These are phyloP conservation scores for Xerocomus nothofagi DNA, from an alignment of 1,284 basidiomycete species.

Conservation along the genomic window DNA sequence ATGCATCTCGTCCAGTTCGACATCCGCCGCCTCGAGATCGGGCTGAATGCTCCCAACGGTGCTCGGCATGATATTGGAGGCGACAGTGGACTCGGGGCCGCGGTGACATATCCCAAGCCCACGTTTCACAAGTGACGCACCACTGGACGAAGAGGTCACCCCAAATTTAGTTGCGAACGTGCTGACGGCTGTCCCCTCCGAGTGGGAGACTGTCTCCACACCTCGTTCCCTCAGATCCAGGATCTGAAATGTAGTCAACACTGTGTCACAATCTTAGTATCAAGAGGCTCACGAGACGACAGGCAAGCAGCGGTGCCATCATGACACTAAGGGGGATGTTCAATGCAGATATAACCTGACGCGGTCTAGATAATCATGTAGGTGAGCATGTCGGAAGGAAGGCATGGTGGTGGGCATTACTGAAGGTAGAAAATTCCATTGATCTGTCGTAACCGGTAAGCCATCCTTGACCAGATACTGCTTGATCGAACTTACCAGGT, in stretches of 20 bases:
- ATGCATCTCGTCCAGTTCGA: constrained; percentile 55
- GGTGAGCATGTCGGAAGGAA: constrained; percentile 5
- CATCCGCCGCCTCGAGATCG: constrained; percentile 52
- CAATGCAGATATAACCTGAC: constrained; percentile 77
- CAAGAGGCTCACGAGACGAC: constrained; percentile 54
- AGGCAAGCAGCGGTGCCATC: constrained; percentile 76
- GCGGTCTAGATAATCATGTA: constrained; percentile 49
- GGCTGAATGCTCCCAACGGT: constrained; percentile 66
- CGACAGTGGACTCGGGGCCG: constrained; percentile 40
- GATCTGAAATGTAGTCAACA: constrained; percentile 45
- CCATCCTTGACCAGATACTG: neutral
- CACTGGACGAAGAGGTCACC: constrained; percentile 48
- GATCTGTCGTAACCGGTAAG: constrained; percentile 38
- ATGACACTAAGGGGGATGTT: constrained; percentile 84
- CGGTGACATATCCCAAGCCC: constrained; percentile 39
- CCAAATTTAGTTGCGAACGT: constrained; percentile 61
- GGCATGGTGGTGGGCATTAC: constrained; percentile 40
- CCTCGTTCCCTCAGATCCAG: constrained; percentile 75
- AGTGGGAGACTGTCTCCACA: constrained; percentile 69
- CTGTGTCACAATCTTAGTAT: neutral
- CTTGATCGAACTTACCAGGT: constrained; percentile 44
- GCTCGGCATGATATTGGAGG: constrained; percentile 65
- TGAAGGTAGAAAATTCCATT: constrained; percentile 83
- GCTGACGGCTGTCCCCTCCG: constrained; percentile 60
- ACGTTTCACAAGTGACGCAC: constrained; percentile 37